A percentile compares a stretch with the other conserved stretches of the same genome.
These are phyloP conservation scores for Rutstroemia sp. DNA, from an alignment of 2,329 filamentous ascomycete genomes.

Conservation along the genomic window DNA sequence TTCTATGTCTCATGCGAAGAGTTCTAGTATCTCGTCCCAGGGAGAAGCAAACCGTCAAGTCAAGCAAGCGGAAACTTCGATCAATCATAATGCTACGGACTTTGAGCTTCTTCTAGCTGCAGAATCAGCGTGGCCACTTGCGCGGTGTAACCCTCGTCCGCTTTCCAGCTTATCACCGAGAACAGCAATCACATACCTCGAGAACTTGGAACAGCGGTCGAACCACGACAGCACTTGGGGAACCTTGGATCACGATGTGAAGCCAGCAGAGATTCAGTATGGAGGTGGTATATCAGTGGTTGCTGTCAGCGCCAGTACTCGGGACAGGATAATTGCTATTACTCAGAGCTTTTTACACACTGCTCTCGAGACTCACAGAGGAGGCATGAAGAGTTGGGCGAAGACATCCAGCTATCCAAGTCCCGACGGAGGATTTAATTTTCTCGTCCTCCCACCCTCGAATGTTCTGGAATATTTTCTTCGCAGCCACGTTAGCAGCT, in stretches of 20 bases:
- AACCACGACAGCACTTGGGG: conserved; percentile 42
- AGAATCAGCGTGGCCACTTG: conserved; percentile 44
- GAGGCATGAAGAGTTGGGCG: conserved; percentile 29
- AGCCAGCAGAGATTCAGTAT: conserved; percentile 9
- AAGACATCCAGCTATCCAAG: conserved; percentile 25
- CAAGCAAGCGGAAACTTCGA: background rate
- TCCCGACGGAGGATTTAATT: conserved; percentile 46
- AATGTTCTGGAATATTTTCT: conserved; percentile 62
- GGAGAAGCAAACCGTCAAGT: background rate
- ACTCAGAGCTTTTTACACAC: conserved; percentile 65
- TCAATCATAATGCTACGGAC: conserved; percentile 34
- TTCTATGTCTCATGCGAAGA: conserved; percentile 10
- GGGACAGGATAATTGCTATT: conserved; percentile 65
- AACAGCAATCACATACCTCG: conserved; percentile 44
- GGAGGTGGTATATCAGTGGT: conserved; percentile 32
- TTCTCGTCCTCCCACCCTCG: conserved; percentile 58
- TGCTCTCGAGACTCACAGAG: conserved; percentile 59
- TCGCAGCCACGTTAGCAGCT: conserved; percentile 56
- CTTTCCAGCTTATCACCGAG: conserved; percentile 40
- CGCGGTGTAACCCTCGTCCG: conserved; percentile 40
- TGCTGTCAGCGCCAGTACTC: conserved; percentile 41
- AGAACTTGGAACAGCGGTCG: conserved; percentile 43
- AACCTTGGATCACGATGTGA: conserved; percentile 34
- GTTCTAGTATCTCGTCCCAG: conserved; percentile 8
- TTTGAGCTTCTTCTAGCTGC: conserved; percentile 41